phyloP scores from a whole-genome alignment of 2,329 filamentous ascomycete genomes.

The Alternaria triticina region DNA sequence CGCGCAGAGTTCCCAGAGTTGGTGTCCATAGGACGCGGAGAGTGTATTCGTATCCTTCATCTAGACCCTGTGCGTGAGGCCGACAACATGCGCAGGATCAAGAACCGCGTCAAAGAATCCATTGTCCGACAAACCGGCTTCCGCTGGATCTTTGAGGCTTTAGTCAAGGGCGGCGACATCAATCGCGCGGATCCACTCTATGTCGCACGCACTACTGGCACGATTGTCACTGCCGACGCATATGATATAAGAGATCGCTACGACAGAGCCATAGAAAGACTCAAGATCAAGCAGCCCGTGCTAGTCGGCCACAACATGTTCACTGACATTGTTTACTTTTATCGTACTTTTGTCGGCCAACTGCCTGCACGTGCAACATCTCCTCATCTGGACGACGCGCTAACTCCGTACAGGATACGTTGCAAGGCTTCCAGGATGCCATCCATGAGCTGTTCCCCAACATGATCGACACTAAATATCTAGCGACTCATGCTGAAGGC shows the following conservation, averaged over 20 bases:
- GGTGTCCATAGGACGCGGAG: constrained; percentile 51
- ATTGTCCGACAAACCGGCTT: constrained; percentile 56
- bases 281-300: constrained; percentile 57
- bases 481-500: constrained; percentile 64
- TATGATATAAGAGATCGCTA: constrained; percentile 47
- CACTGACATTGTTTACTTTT: constrained; percentile 68
- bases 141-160: constrained; percentile 58
- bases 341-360: constrained; percentile 65
- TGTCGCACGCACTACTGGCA: constrained; percentile 47
- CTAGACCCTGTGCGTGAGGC: constrained; percentile 54
- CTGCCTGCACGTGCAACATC: constrained; percentile 52
- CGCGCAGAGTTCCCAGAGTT: constrained; percentile 63
- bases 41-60: constrained; percentile 52
- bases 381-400: neutral
- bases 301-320: constrained; percentile 71
- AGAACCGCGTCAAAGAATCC: constrained; percentile 48
- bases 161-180: constrained; percentile 49
- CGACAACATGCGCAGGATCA: constrained; percentile 45
- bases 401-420: constrained; percentile 35
- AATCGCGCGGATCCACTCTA: constrained; percentile 44
- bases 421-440: constrained; percentile 60
- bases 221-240: constrained; percentile 42
- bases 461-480: constrained; percentile 68
- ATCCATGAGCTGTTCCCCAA: constrained; percentile 63
- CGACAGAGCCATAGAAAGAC: constrained; percentile 47